These are phyloP conservation scores for Xylaria nigripes DNA, from an alignment of 495 filamentous ascomycete species.

Conservation along the genomic window DNA sequence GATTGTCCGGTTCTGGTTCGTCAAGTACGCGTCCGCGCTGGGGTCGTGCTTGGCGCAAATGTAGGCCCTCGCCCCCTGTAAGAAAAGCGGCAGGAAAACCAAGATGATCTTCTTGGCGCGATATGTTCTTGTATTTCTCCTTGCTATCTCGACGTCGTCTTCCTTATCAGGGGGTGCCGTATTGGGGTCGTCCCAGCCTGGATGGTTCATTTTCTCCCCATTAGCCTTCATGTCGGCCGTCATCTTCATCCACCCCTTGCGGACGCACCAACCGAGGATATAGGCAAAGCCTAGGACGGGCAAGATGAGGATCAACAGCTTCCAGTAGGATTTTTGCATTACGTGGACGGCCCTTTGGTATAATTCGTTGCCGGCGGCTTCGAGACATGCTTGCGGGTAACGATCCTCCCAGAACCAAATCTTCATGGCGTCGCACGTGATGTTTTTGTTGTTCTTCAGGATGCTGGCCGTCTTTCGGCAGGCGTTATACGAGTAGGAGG, in stretches of 20 bases:
- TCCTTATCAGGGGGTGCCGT: not conserved
- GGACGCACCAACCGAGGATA: too few relatives aligned
- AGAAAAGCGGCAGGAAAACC: not conserved
- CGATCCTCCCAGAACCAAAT: constrained; percentile 28
- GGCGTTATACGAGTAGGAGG: constrained; percentile 17
- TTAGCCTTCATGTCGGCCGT: too few relatives aligned
- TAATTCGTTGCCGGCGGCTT: constrained; percentile 10
- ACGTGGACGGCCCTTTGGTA: constrained; percentile 4
- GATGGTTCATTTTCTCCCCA: too few relatives aligned
- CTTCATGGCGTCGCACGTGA: constrained; percentile 16
- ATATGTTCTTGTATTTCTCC: too few relatives aligned
- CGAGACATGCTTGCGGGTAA: constrained; percentile 21
- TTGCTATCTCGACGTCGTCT: not conserved
- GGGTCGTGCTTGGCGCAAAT: not conserved
- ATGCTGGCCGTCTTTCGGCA: constrained; percentile 15
- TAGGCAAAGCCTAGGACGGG: too few relatives aligned
- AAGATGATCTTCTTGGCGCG: not conserved
- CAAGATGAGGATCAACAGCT: too few relatives aligned
- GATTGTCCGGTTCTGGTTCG: constrained; percentile 5
- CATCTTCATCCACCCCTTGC: too few relatives aligned
- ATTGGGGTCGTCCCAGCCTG: too few relatives aligned
- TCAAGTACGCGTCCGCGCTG: constrained; percentile 13
- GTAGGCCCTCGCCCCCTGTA: not conserved
- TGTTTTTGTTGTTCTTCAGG: constrained; percentile 3
- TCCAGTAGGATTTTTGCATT: not conserved